phyloP scores from a whole-genome alignment of 768 basidiomycete genomes.

The Boletus pseudo-olivaceus region DNA sequence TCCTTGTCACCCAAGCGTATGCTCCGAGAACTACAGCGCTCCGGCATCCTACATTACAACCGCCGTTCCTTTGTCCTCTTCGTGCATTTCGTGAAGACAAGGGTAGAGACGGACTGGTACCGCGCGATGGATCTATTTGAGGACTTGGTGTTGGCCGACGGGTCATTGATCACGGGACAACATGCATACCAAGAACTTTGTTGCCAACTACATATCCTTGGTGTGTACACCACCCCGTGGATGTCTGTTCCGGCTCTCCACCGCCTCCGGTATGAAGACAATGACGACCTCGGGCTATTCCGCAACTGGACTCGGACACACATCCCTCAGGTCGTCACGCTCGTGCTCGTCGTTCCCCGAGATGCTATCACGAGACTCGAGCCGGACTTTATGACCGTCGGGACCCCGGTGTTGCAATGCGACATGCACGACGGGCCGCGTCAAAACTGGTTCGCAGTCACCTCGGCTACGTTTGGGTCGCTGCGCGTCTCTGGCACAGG shows the following conservation, averaged over 20 bases:
- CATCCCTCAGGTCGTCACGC: slow-evolving; percentile 30
- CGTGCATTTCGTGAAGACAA: slow-evolving; percentile 38
- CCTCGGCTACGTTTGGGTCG: slow-evolving; percentile 20
- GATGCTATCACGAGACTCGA: slow-evolving; percentile 13
- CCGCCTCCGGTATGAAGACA: neutral
- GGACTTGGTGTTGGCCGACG: slow-evolving; percentile 10
- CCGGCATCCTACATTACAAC: slow-evolving; percentile 39
- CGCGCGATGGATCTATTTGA: slow-evolving; percentile 35
- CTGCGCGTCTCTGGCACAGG: slow-evolving; percentile 17
- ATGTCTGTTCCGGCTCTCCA: neutral
- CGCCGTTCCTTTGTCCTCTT: slow-evolving; percentile 47
- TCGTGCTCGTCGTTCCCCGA: slow-evolving; percentile 34
- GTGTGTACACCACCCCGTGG: slow-evolving; percentile 30
- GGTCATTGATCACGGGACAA: slow-evolving; percentile 16
- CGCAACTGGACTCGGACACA: slow-evolving; percentile 18
- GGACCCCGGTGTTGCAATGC: slow-evolving; percentile 20
- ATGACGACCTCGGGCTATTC: slow-evolving; percentile 16
- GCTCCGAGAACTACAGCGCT: neutral
- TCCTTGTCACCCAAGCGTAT: neutral
- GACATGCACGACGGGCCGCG: slow-evolving; percentile 10
- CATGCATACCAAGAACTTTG: slow-evolving; percentile 45
- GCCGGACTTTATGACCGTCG: neutral
- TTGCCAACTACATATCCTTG: slow-evolving; percentile 40
- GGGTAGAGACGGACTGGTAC: slow-evolving; percentile 40
- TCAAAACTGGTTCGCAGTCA: slow-evolving; percentile 17